Evolutionary conservation across 148 eudicot species (phyloP), one percentile per base, ranked within the genome.

Genomic region (Amaranthus hypochondriacus): DNA sequence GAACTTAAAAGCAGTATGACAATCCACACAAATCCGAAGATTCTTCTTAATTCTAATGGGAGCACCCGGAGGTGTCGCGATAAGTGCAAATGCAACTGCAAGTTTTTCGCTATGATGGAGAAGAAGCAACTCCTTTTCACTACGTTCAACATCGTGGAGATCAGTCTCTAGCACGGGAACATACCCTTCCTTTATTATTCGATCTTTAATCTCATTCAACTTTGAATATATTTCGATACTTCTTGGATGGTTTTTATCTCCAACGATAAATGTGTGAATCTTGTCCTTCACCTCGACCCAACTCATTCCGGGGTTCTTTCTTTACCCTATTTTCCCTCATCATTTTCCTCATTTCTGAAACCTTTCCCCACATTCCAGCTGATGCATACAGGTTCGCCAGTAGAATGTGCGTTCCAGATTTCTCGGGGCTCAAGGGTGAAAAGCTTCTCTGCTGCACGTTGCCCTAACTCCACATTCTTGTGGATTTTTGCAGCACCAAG

Each of bases 301-400:
- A 74, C 96, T 90, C 86, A 87, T 79, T 5, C 92, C 96, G 2
- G 96, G n/a, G 96, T 58, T 87, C 92, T 79, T 90, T 90, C 82
- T 88, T 88, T 66, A 88, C 87, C 47, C 79, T 83, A 21, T 74
- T 81, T 52, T 87, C 81, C 69, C 81, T 87, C 96, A 90, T 90
- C 64, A 79, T 66, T 73, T 75, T 85, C 72, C 96, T 81, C 75
- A 83, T 78, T 48, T 80, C 84, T 0, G 88, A 83, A 47, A 90
- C 96, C 21, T 84, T 75, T 60, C 79, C 84, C 96, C 96, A 90
- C 82, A 79, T 76, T 77, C 92, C 92, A 50, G 84, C 89, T 53
- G 92, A 81, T 14, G 96, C 96, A 75, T 90, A 90, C 1, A 90
- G 81, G 64, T 90, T 90, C 46, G 96, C 90, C 53, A 90, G 86